Percentiles rank a stretch among this genome's conserved stretches.
These are phyloP conservation scores for Lumnitzera racemosa DNA, from an alignment of 345 rosid species.

Conservation along the genomic window DNA sequence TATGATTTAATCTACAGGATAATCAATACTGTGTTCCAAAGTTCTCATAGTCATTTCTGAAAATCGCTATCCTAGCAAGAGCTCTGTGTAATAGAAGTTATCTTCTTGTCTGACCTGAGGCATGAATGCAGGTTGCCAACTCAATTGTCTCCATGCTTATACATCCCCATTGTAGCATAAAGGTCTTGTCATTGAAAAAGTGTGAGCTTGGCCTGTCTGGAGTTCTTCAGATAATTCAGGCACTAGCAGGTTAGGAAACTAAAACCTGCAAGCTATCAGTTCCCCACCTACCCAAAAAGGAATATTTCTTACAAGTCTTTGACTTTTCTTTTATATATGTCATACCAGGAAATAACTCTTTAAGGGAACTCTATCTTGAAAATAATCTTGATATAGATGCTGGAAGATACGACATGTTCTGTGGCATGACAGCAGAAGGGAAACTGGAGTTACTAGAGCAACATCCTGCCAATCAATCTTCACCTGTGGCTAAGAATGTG, in stretches of 20 bases:
- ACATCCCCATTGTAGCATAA: slow-evolving; percentile 54
- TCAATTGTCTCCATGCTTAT: slow-evolving; percentile 52
- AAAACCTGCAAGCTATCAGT: not conserved
- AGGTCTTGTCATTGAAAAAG: slow-evolving; percentile 51
- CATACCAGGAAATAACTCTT: slow-evolving; percentile 48
- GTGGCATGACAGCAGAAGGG: not conserved
- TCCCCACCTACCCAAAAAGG: not conserved
- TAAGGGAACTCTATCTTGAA: slow-evolving; percentile 77
- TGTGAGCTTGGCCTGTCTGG: slow-evolving; percentile 71
- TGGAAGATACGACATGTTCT: slow-evolving; percentile 5
- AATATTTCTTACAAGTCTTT: not conserved
- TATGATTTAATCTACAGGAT: too few species aligned
- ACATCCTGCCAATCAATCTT: slow-evolving; percentile 13
- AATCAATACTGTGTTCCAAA: too few species aligned
- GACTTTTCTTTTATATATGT: slow-evolving; percentile 4
- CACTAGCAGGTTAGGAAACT: slow-evolving; percentile 53
- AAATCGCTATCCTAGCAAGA: not conserved
- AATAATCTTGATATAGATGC: slow-evolving; percentile 32
- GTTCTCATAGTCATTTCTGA: not conserved
- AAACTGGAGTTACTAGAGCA: slow-evolving; percentile 17
- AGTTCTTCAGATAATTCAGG: slow-evolving; percentile 55
- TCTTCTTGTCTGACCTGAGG: slow-evolving; percentile 12
- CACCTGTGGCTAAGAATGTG: slow-evolving; percentile 17
- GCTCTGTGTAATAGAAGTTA: not conserved
- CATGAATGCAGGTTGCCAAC: slow-evolving; percentile 48